Evolutionary conservation across 2,329 filamentous ascomycete genomes (phyloP).

Genomic region (Orbilia oligospora): DNA sequence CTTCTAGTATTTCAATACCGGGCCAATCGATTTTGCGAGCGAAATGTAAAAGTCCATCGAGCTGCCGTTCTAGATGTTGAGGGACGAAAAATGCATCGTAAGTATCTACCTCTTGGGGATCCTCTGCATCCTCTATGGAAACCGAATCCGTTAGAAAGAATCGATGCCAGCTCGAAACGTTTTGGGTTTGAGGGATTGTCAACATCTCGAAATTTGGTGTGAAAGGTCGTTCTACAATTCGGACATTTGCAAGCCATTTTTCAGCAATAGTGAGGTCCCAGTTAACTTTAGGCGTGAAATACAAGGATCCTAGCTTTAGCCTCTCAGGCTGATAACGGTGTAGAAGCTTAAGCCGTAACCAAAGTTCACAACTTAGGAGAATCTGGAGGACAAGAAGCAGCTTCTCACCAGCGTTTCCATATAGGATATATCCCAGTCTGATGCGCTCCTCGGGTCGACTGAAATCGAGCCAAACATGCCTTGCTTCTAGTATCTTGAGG

Average conservation of each 20-base stretch:
- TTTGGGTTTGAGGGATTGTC: conserved; percentile 64
- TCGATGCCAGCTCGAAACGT: conserved; percentile 49
- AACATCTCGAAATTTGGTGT: conserved; percentile 50
- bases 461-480: conserved; percentile 82
- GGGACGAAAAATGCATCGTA: conserved; percentile 66
- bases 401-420: conserved; percentile 74
- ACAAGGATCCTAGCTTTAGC: conserved; percentile 71
- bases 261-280: conserved; percentile 78
- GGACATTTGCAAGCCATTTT: conserved; percentile 78
- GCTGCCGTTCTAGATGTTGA: conserved; percentile 73
- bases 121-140: conserved; percentile 57
- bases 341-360: conserved; percentile 73
- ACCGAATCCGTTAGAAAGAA: conserved; percentile 62
- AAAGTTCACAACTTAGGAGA: conserved; percentile 76
- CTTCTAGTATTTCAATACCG: conserved; percentile 71
- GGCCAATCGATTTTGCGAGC: conserved; percentile 76
- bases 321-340: conserved; percentile 73
- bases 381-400: conserved; percentile 79
- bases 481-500: conserved; percentile 75
- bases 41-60: conserved; percentile 76
- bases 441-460: conserved; percentile 82
- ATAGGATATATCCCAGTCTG: conserved; percentile 79
- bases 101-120: conserved; percentile 48
- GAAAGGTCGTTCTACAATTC: conserved; percentile 69
- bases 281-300: conserved; percentile 74